phyloP scores from a whole-genome alignment of 2,329 filamentous ascomycete genomes.

The Venturia effusa region DNA sequence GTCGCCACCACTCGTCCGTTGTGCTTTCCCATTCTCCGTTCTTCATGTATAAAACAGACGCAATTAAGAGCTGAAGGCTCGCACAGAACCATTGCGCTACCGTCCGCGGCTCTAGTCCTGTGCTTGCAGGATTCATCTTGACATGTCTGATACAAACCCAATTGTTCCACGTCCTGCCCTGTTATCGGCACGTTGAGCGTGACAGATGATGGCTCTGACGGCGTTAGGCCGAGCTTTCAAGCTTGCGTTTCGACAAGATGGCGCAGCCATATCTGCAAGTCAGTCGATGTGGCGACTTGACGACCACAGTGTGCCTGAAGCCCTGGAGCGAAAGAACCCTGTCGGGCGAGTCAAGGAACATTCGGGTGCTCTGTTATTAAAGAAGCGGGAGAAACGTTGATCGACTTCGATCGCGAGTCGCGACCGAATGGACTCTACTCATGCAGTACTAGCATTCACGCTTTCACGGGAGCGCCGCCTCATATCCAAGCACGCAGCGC shows the following conservation, averaged over 20 bases:
- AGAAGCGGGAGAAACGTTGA: slow-evolving; percentile 4
- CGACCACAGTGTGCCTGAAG: background rate
- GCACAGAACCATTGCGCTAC: background rate
- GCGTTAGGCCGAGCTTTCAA: background rate
- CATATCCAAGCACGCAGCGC: background rate
- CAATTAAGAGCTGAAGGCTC: background rate
- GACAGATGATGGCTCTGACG: slow-evolving; percentile 4
- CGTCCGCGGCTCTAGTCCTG: background rate
- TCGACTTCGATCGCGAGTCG: background rate
- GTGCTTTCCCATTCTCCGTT: background rate
- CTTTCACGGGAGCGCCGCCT: background rate
- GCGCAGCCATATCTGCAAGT: slow-evolving; percentile 1
- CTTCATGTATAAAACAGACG: slow-evolving; percentile 1
- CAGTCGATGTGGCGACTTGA: slow-evolving; percentile 1
- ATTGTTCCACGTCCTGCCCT: slow-evolving; percentile 2
- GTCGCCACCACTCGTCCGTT: slow-evolving; percentile 8
- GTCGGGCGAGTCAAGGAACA: background rate
- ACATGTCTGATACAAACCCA: background rate
- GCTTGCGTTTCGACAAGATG: slow-evolving; percentile 3
- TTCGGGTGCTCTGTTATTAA: background rate
- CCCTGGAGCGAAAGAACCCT: slow-evolving; percentile 2
- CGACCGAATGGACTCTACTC: background rate
- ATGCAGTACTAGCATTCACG: background rate
- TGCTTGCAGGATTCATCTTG: background rate
- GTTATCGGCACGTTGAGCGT: background rate